These are phyloP conservation scores for Oryza brachyantha DNA, from an alignment of 176 grass and related monocot genomes.

Conservation along the genomic window DNA sequence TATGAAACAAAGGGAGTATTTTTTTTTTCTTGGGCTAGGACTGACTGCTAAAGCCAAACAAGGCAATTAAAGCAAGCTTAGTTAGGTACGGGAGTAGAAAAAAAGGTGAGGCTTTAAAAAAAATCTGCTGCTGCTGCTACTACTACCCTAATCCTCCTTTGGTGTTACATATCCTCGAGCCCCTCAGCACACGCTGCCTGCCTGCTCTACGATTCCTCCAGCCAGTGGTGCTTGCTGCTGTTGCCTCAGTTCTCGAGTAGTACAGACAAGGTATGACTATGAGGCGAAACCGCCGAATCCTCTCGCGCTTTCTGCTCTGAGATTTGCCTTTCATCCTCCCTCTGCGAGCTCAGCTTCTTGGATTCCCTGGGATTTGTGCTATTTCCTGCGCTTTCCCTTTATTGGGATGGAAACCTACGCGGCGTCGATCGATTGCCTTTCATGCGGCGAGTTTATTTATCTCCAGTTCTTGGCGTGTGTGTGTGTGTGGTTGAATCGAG, in stretches of 20 bases:
- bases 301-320: not conserved
- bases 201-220: conserved; percentile 12
- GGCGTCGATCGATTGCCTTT: not conserved
- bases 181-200: not conserved
- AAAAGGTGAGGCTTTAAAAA: conserved; percentile 16
- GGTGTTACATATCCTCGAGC: conserved; percentile 53
- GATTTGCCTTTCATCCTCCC: not conserved
- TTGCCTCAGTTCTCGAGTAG: not conserved
- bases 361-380: conserved; percentile 38
- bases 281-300: not conserved
- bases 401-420: conserved; percentile 32
- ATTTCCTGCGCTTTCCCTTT: conserved; percentile 1
- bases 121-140: not conserved
- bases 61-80: conserved; percentile 29
- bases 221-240: conserved; percentile 19
- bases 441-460: not conserved
- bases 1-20: too few relatives aligned
- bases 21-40: not conserved
- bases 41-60: conserved; percentile 14
- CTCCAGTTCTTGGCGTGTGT: not conserved
- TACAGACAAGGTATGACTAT: conserved; percentile 27
- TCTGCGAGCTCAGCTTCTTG: not conserved
- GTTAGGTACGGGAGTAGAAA: conserved; percentile 33
- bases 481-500: conserved; percentile 4
- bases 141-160: conserved; percentile 18